Evolutionary conservation across 331 rosid species (phyloP).

Genomic region (Saraca asoca): DNA sequence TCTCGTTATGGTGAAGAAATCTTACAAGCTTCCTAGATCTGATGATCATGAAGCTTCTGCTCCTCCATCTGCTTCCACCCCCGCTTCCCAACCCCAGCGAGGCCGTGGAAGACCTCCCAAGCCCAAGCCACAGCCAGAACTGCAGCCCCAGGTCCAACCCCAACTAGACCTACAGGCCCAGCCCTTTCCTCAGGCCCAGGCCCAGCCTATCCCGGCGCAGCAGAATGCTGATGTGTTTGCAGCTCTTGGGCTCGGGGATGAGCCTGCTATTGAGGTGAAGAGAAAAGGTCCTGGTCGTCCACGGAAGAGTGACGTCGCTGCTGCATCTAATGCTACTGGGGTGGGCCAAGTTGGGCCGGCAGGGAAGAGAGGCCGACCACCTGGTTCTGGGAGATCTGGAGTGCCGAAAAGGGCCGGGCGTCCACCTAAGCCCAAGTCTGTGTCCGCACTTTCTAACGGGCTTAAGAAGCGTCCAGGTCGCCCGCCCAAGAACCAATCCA

Average conservation of each 20-base stretch:
- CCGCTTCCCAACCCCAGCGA: constrained; percentile 38
- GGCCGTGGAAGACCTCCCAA: background rate
- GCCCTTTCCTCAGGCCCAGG: constrained; percentile 20
- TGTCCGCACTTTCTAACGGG: constrained; percentile 27
- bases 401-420: constrained; percentile 33
- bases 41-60: constrained; percentile 19
- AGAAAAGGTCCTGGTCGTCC: constrained; percentile 64
- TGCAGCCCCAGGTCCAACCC: background rate
- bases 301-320: constrained; percentile 24
- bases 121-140: background rate
- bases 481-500: constrained; percentile 56
- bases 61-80: constrained; percentile 27
- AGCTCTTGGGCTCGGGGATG: constrained; percentile 70
- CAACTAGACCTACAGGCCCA: background rate
- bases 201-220: constrained; percentile 7
- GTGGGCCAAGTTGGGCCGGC: constrained; percentile 15
- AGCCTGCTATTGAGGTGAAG: constrained; percentile 40
- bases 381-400: constrained; percentile 31
- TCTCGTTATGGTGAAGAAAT: constrained; percentile 69
- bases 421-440: constrained; percentile 56
- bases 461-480: constrained; percentile 67
- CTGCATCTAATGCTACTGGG: background rate
- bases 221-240: constrained; percentile 51
- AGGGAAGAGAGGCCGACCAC: constrained; percentile 62
- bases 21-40: constrained; percentile 77